Conservation (phyloP, 305 asterid genomes). For the Solanum hybrid region DNA sequence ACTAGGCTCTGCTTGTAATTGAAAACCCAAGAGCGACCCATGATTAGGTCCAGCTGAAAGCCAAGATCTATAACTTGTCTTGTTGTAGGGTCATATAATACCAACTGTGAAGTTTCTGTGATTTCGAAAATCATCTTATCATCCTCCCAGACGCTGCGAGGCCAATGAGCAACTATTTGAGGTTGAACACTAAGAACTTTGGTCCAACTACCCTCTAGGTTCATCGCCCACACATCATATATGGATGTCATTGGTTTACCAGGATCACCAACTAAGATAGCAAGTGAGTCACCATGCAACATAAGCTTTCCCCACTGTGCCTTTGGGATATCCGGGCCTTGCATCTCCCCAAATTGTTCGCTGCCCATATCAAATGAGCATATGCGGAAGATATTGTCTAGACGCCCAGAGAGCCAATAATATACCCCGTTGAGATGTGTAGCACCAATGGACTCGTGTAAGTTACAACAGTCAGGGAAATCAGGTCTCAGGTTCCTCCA, state of each 20-base stretch:
- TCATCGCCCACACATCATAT: slow-evolving; percentile 26
- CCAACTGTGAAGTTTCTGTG: slow-evolving; percentile 16
- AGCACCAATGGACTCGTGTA: background rate
- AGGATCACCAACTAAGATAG: slow-evolving; percentile 18
- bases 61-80: background rate
- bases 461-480: background rate
- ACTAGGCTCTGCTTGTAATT: background rate
- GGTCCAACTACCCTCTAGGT: slow-evolving; percentile 24
- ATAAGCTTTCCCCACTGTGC: slow-evolving; percentile 17
- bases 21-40: background rate
- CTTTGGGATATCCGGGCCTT: slow-evolving; percentile 1
- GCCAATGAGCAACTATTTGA: slow-evolving; percentile 21
- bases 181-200: slow-evolving; percentile 25
- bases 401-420: background rate
- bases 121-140: slow-evolving; percentile 23
- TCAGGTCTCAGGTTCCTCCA: slow-evolving; percentile 4
- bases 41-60: background rate
- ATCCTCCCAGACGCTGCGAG: slow-evolving; percentile 31
- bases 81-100: slow-evolving; percentile 13
- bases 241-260: slow-evolving; percentile 1
- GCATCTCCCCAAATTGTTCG: background rate
- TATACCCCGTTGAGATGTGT: background rate
- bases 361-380: background rate
- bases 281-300: slow-evolving; percentile 20
- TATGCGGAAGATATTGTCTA: background rate